Evolutionary conservation across 371 early-diverging fungal genomes (phyloP).

Genomic region (Nematocida homosporus): DNA sequence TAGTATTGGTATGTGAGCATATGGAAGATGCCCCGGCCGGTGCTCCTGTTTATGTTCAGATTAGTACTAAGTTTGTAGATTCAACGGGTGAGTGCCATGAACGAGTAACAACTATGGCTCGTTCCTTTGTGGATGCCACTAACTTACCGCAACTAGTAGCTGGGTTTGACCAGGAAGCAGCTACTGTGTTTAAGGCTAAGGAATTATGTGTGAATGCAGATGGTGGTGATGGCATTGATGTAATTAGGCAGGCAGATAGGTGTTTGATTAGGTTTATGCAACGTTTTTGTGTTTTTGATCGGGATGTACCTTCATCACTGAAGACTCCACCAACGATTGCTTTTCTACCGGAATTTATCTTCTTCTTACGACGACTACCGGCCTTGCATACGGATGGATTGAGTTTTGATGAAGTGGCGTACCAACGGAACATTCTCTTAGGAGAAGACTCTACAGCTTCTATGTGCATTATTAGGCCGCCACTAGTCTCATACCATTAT

Average conservation of each 20-base stretch:
- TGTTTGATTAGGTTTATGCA: constrained; percentile 94
- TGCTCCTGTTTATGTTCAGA: constrained; percentile 64
- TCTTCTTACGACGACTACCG: constrained; percentile 90
- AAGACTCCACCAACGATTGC: constrained; percentile 84
- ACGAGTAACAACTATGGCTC: constrained; percentile 64
- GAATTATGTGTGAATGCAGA: constrained; percentile 92
- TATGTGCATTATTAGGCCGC: constrained; percentile 93
- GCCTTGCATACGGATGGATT: constrained; percentile 97
- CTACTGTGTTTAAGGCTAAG: constrained; percentile 93
- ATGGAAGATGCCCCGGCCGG: constrained; percentile 33
- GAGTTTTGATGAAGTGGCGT: constrained; percentile 95
- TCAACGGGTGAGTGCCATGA: constrained; percentile 55
- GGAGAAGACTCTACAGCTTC: constrained; percentile 54
- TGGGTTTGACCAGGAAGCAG: constrained; percentile 96
- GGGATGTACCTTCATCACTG: constrained; percentile 86
- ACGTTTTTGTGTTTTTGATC: constrained; percentile 85
- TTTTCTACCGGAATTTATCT: constrained; percentile 99
- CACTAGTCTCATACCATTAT: constrained; percentile 83
- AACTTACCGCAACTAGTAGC: constrained; percentile 73
- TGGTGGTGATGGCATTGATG: constrained; percentile 92
- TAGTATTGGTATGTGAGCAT: constrained; percentile 59
- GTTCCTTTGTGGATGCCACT: constrained; percentile 58
- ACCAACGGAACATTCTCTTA: constrained; percentile 72
- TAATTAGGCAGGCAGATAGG: constrained; percentile 93
- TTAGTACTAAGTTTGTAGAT: constrained; percentile 64